A percentile compares a stretch with the other conserved stretches of the same genome.
These are phyloP conservation scores for Otatea glauca DNA, from an alignment of 176 grass and related monocot genomes.

Conservation along the genomic window DNA sequence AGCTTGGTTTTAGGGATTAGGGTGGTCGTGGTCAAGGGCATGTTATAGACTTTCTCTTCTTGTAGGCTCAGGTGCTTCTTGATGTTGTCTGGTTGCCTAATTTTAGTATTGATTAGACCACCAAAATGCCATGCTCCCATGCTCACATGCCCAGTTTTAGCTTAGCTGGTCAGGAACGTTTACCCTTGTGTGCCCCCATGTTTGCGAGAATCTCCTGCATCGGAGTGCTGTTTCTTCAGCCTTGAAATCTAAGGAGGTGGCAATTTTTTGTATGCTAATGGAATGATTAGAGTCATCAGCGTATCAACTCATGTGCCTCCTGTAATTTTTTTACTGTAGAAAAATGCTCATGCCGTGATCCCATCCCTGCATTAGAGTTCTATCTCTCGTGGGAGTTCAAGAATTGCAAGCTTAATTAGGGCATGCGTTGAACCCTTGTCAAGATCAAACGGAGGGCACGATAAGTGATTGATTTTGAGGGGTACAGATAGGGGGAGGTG, in stretches of 20 bases:
- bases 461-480: conserved; percentile 13
- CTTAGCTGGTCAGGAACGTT: conserved; percentile 16
- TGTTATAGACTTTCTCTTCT: background rate
- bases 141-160: conserved; percentile 42
- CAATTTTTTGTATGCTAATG: conserved; percentile 16
- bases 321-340: background rate
- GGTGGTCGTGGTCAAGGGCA: conserved; percentile 10
- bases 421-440: conserved; percentile 1
- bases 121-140: conserved; percentile 29
- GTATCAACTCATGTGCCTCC: conserved; percentile 15
- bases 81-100: conserved; percentile 29
- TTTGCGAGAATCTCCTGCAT: conserved; percentile 44
- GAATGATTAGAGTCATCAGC: conserved; percentile 47
- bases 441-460: conserved; percentile 9
- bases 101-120: conserved; percentile 38
- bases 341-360: conserved; percentile 24
- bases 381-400: background rate
- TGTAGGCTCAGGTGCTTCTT: conserved; percentile 31
- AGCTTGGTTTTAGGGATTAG: background rate
- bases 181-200: conserved; percentile 34
- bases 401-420: conserved; percentile 10
- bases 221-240: background rate
- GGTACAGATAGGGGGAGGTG: conserved; percentile 38
- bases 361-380: background rate
- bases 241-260: conserved; percentile 38